Evolutionary conservation across 2,329 filamentous ascomycete species (phyloP).

Genomic region (Chaetomium sp.): DNA sequence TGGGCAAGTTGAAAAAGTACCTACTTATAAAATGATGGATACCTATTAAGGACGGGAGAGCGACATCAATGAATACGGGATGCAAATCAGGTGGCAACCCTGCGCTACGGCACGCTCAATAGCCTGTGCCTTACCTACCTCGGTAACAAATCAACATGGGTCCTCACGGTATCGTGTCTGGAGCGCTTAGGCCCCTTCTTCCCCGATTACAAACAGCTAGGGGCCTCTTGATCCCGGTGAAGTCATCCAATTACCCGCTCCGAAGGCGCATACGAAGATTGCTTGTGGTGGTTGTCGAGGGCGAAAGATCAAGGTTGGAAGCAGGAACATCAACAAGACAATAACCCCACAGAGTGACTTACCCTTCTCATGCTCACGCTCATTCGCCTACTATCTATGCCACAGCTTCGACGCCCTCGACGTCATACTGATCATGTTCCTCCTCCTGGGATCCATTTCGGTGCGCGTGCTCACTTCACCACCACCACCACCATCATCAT

Average conservation of each 20-base stretch:
- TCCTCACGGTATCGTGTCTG: background rate
- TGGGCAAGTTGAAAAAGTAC: too few species aligned
- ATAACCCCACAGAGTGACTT: background rate
- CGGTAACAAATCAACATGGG: background rate
- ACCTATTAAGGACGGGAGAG: background rate
- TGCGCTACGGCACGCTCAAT: background rate
- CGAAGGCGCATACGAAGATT: background rate
- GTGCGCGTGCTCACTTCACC: conserved; percentile 13
- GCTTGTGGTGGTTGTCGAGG: conserved; percentile 10
- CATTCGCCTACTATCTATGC: conserved; percentile 25
- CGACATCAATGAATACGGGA: background rate
- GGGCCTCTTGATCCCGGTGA: background rate
- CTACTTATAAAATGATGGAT: too few species aligned
- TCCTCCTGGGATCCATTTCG: conserved; percentile 21
- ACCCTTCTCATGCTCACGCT: conserved; percentile 4
- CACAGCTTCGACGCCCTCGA: conserved; percentile 24
- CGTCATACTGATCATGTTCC: conserved; percentile 18
- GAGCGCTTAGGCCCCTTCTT: background rate
- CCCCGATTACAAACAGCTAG: background rate
- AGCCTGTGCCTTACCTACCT: too few species aligned
- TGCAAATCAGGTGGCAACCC: background rate
- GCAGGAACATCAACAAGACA: too few species aligned
- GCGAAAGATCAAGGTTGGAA: conserved; percentile 17
- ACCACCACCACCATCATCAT: background rate
- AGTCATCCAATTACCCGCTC: background rate